Evolutionary conservation across 164 flowering plant species (phyloP).

Genomic region (Vitis rotundifolia): DNA sequence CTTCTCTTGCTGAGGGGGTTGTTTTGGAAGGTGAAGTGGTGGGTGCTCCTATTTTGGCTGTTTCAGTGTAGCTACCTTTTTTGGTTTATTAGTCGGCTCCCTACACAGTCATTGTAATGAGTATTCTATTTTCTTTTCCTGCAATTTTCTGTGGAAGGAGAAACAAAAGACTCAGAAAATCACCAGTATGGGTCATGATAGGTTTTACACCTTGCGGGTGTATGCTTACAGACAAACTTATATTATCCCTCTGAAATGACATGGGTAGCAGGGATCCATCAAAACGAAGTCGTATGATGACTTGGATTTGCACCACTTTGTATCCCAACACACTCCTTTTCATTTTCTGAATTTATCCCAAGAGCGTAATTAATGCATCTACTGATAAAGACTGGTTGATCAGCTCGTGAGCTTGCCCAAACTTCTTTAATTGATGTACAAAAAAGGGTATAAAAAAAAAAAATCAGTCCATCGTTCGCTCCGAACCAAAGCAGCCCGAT

Average conservation of each 20-base stretch:
- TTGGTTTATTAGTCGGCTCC: conserved; percentile 3
- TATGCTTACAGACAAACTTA: conserved; percentile 16
- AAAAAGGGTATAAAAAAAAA: too few species aligned
- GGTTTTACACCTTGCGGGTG: neutral
- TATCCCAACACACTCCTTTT: too few species aligned
- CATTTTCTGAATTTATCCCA: too few species aligned
- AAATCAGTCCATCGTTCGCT: neutral
- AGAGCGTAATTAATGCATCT: too few species aligned
- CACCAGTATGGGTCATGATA: conserved; percentile 15
- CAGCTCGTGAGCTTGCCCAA: too few species aligned
- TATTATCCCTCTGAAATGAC: conserved; percentile 21
- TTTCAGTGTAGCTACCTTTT: conserved; percentile 21
- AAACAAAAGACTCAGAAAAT: neutral
- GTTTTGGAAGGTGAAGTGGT: conserved; percentile 22
- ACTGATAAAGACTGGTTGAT: too few species aligned
- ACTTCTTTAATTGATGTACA: too few species aligned
- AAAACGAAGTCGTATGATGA: neutral
- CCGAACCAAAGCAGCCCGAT: neutral
- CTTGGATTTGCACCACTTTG: neutral
- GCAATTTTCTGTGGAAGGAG: neutral
- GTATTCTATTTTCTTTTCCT: neutral
- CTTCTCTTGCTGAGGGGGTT: conserved; percentile 8
- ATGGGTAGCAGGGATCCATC: neutral
- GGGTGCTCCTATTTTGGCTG: conserved; percentile 23
- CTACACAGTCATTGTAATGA: neutral